A percentile compares a stretch with the other conserved stretches of the same genome.
phyloP scores from a whole-genome alignment of 2,329 filamentous ascomycete genomes.

The Trichoderma lentiforme region DNA sequence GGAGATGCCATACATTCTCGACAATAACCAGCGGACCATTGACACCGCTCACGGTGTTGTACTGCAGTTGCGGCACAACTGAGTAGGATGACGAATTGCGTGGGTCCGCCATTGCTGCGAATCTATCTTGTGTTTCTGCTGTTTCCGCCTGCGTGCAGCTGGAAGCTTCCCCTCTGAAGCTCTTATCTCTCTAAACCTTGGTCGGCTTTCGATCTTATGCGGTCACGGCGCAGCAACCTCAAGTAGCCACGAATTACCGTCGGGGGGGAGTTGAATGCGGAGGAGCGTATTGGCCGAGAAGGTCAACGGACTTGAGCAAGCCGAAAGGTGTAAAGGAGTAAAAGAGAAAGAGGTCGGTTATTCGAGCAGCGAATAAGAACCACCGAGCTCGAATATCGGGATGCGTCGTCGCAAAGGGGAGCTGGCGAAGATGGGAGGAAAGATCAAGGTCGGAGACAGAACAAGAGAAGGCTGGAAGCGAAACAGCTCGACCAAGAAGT shows the following conservation, averaged over 20 bases:
- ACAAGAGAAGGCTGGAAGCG: constrained; percentile 9
- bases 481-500: constrained; percentile 10
- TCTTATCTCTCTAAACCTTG: background rate
- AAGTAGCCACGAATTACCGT: background rate
- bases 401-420: background rate
- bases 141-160: background rate
- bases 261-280: background rate
- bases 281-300: background rate
- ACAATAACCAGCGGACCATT: constrained; percentile 97
- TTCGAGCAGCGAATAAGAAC: background rate
- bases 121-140: background rate
- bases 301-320: background rate
- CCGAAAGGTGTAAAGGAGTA: background rate
- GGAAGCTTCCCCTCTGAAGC: background rate
- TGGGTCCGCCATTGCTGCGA: constrained; percentile 50
- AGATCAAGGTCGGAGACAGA: background rate
- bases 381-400: background rate
- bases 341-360: background rate
- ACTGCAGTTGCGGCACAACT: constrained; percentile 66
- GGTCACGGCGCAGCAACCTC: background rate
- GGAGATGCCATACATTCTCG: constrained; percentile 67
- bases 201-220: background rate
- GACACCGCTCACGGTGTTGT: constrained; percentile 98
- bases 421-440: background rate
- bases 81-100: constrained; percentile 60